Evolutionary conservation across 768 basidiomycete genomes (phyloP).

Genomic region (Mycena albidolilacea): DNA sequence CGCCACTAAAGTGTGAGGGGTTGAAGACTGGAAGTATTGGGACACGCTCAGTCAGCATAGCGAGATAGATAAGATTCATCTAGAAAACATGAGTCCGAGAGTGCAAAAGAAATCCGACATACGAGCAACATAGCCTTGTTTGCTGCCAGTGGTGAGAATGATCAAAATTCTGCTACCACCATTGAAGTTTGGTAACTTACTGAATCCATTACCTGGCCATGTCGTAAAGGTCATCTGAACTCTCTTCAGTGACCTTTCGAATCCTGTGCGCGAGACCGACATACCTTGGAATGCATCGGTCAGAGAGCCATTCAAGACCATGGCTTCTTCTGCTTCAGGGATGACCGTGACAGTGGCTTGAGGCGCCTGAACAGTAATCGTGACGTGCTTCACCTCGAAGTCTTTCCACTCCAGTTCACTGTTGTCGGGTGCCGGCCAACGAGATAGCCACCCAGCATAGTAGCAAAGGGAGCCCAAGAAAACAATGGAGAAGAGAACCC

Average conservation of each 20-base stretch:
- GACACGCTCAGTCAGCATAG: constrained; percentile 48
- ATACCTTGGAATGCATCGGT: constrained; percentile 23
- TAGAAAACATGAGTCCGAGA: constrained; percentile 25
- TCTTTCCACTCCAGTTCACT: constrained; percentile 20
- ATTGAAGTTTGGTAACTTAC: constrained; percentile 24
- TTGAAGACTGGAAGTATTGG: constrained; percentile 53
- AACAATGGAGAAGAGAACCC: constrained; percentile 19
- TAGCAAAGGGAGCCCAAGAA: constrained; percentile 21
- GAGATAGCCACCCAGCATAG: constrained; percentile 22
- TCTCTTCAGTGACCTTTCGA: background rate
- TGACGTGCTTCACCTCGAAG: constrained; percentile 15
- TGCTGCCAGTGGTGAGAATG: constrained; percentile 21
- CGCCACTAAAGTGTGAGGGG: constrained; percentile 36
- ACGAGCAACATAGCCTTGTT: constrained; percentile 33
- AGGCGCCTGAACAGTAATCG: constrained; percentile 8
- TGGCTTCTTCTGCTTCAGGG: constrained; percentile 2
- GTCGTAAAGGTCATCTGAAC: constrained; percentile 34
- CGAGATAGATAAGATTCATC: constrained; percentile 56
- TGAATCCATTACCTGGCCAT: constrained; percentile 29
- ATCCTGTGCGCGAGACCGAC: constrained; percentile 1
- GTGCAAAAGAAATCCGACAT: constrained; percentile 5
- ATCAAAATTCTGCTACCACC: constrained; percentile 14
- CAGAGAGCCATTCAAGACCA: constrained; percentile 27
- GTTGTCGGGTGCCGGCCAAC: constrained; percentile 15
- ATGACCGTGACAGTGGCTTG: constrained; percentile 19